Conservation (phyloP, 495 filamentous ascomycete genomes). For the Trichoderma orchidacearum region DNA sequence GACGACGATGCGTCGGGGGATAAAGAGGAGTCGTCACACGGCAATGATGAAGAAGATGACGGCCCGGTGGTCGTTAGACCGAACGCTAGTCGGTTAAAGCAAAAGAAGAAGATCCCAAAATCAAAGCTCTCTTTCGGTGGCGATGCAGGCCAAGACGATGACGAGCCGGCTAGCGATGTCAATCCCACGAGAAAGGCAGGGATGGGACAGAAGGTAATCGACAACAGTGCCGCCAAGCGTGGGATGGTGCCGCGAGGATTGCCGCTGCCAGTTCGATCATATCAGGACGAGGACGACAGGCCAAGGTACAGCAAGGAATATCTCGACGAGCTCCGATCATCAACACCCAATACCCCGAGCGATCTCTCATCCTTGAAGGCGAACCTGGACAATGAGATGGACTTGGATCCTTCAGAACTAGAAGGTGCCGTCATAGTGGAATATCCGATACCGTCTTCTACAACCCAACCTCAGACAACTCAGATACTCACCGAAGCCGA, state of each 20-base stretch:
- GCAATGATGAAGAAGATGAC: conserved; percentile 23
- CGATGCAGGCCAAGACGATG: conserved; percentile 40
- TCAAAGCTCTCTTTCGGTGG: conserved; percentile 67
- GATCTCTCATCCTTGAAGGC: conserved; percentile 24
- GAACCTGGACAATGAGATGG: conserved; percentile 28
- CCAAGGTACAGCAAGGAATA: conserved; percentile 82
- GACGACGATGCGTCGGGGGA: conserved; percentile 14
- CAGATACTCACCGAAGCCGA: conserved; percentile 68
- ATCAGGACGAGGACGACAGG: conserved; percentile 47
- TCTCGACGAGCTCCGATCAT: conserved; percentile 67
- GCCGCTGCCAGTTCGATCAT: conserved; percentile 41
- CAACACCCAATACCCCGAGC: conserved; percentile 68
- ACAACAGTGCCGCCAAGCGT: conserved; percentile 51
- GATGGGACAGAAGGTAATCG: conserved; percentile 55
- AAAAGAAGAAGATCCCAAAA: conserved; percentile 50
- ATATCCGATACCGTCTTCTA: conserved; percentile 7
- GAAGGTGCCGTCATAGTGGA: conserved; percentile 53
- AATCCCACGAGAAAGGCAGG: conserved; percentile 56
- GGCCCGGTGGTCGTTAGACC: conserved; percentile 23
- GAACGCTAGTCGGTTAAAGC: conserved; percentile 19
- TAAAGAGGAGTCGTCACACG: conserved; percentile 4
- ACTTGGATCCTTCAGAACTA: conserved; percentile 37
- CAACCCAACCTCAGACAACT: conserved; percentile 7
- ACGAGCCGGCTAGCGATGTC: conserved; percentile 35
- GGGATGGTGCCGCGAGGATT: conserved; percentile 11